A percentile compares a stretch with the other conserved stretches of the same genome.
Conservation (phyloP, 441 rosid species). For the Bocquillonia castaneifolia region DNA sequence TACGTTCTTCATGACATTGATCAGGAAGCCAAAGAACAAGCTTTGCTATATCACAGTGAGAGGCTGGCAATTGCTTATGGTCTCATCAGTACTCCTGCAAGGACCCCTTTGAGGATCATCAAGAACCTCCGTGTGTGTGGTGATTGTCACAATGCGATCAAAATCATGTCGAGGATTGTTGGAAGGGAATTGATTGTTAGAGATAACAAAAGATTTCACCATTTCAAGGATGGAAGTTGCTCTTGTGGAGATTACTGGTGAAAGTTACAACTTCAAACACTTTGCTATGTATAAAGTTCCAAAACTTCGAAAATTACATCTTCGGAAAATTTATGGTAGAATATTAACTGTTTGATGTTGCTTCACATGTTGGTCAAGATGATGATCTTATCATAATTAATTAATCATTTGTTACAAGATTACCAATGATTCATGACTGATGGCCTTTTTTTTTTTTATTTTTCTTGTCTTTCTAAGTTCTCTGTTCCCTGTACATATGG, state of each 20-base stretch:
- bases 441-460: background rate
- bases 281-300: constrained; percentile 8
- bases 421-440: background rate
- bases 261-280: constrained; percentile 8
- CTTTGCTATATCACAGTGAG: constrained; percentile 76
- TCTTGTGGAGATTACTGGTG: constrained; percentile 91
- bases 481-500: background rate
- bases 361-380: too few relatives aligned
- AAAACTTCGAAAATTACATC: too few relatives aligned
- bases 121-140: constrained; percentile 58
- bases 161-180: constrained; percentile 37
- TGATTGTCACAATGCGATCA: constrained; percentile 44
- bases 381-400: background rate
- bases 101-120: constrained; percentile 40
- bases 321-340: background rate
- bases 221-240: constrained; percentile 69
- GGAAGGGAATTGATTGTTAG: constrained; percentile 51
- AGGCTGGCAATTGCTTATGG: constrained; percentile 63
- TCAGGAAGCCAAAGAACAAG: constrained; percentile 86
- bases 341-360: background rate
- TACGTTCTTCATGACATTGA: constrained; percentile 79
- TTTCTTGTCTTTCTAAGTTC: background rate
- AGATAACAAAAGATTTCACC: constrained; percentile 77
- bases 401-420: background rate
- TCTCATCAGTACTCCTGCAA: constrained; percentile 45